Conservation (phyloP, 805 yeast species). For the Yarrowia yakushimensis region DNA sequence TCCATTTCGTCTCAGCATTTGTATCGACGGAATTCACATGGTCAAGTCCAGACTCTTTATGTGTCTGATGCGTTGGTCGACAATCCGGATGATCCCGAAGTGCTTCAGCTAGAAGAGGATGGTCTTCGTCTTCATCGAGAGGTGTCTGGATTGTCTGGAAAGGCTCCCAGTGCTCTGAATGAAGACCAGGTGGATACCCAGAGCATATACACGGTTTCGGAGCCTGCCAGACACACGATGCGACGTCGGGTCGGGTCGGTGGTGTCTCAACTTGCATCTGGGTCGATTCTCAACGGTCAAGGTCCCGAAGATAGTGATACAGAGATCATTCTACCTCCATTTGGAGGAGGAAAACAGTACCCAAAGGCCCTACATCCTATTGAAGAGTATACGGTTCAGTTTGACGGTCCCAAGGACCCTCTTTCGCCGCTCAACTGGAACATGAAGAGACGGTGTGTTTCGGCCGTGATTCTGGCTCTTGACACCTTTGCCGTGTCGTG, state of each 20-base stretch:
- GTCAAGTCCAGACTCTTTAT: constrained; percentile 10
- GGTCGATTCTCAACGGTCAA: background rate
- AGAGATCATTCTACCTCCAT: constrained; percentile 16
- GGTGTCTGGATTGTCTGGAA: background rate
- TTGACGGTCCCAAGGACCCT: constrained; percentile 78
- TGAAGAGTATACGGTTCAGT: constrained; percentile 58
- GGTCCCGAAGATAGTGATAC: background rate
- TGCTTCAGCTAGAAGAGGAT: background rate
- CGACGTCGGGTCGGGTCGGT: background rate
- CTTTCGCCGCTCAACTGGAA: constrained; percentile 79
- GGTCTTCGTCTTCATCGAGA: constrained; percentile 8
- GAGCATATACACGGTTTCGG: background rate
- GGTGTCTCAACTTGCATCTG: constrained; percentile 1
- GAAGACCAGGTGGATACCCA: constrained; percentile 6
- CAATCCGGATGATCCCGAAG: constrained; percentile 1
- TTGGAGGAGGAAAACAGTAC: constrained; percentile 26
- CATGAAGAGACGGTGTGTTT: constrained; percentile 38
- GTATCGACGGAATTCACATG: constrained; percentile 13
- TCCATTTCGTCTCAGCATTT: constrained; percentile 10
- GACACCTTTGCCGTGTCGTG: constrained; percentile 50
- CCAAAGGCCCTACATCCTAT: constrained; percentile 22
- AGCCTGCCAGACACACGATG: background rate
- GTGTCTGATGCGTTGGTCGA: background rate
- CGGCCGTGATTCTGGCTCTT: constrained; percentile 44
- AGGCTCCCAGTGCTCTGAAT: background rate